Percentiles rank a stretch among this genome's conserved stretches.
Evolutionary conservation across 1,284 basidiomycete genomes (phyloP).

Genomic region (Mycosarcoma maydis): DNA sequence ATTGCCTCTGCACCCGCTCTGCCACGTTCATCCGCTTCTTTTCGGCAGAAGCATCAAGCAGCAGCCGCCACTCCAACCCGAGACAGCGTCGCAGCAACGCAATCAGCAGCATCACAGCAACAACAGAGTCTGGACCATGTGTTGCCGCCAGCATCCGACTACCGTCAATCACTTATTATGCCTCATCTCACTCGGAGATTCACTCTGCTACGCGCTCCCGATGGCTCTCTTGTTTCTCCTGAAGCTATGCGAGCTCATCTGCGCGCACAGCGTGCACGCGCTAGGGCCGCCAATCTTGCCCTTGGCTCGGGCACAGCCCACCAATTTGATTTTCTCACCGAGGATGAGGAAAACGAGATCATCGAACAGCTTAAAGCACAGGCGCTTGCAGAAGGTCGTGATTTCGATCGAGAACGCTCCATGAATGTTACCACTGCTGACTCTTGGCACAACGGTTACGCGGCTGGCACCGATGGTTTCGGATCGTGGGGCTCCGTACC

Average conservation of each 20-base stretch:
- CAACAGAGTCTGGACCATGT: conserved; percentile 34
- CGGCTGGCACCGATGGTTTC: conserved; percentile 55
- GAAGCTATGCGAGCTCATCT: conserved; percentile 62
- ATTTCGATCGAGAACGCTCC: conserved; percentile 30
- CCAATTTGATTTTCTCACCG: conserved; percentile 54
- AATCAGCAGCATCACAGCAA: not conserved
- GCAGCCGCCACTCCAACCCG: not conserved
- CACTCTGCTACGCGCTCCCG: conserved; percentile 56
- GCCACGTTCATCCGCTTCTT: conserved; percentile 3
- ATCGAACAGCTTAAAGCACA: conserved; percentile 57
- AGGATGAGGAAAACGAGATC: conserved; percentile 63
- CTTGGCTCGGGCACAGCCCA: conserved; percentile 11
- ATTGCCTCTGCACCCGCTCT: conserved; percentile 12
- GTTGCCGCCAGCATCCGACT: conserved; percentile 50
- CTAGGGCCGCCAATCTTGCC: conserved; percentile 45
- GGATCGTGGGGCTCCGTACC: conserved; percentile 44
- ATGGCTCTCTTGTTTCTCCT: conserved; percentile 58
- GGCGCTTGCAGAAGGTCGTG: conserved; percentile 37
- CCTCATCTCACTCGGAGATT: conserved; percentile 61
- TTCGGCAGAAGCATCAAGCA: conserved; percentile 2
- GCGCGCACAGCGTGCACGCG: conserved; percentile 55
- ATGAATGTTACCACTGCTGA: conserved; percentile 10
- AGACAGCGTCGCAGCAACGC: not conserved
- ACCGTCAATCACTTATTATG: conserved; percentile 61
- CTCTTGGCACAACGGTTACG: conserved; percentile 31